Percentiles rank a stretch among this genome's conserved stretches.
phyloP scores from a whole-genome alignment of 2,329 filamentous ascomycete species.

The Shiraia sp. region DNA sequence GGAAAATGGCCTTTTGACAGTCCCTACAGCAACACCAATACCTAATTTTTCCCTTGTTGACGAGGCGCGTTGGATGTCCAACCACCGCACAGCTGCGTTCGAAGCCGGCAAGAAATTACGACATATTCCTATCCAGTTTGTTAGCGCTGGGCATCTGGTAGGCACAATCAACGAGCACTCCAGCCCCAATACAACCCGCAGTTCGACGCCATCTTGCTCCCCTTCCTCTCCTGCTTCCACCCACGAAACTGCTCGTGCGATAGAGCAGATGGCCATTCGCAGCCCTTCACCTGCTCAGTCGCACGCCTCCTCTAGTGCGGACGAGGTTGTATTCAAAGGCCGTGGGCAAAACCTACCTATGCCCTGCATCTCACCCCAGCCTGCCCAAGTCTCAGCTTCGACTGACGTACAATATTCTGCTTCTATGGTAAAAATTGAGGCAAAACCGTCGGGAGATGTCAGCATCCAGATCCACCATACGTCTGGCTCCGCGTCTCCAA shows the following conservation, averaged over 20 bases:
- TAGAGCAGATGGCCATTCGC: constrained; percentile 41
- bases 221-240: constrained; percentile 19
- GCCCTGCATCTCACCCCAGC: constrained; percentile 5
- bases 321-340: constrained; percentile 61
- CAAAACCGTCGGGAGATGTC: constrained; percentile 6
- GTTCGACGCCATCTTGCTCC: background rate
- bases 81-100: constrained; percentile 51
- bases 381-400: background rate
- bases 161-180: constrained; percentile 30
- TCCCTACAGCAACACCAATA: constrained; percentile 12
- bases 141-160: constrained; percentile 58
- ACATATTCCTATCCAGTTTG: constrained; percentile 60
- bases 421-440: constrained; percentile 1
- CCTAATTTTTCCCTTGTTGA: constrained; percentile 56
- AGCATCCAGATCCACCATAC: constrained; percentile 11
- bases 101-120: constrained; percentile 57
- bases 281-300: constrained; percentile 41
- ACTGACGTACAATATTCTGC: constrained; percentile 1
- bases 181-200: background rate
- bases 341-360: constrained; percentile 17
- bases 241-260: constrained; percentile 26
- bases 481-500: background rate
- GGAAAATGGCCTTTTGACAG: constrained; percentile 20
- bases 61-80: constrained; percentile 62
- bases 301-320: constrained; percentile 47